These are phyloP conservation scores for Chlamydomonas applanata DNA, from an alignment of 139 green algal genomes.

Conservation along the genomic window DNA sequence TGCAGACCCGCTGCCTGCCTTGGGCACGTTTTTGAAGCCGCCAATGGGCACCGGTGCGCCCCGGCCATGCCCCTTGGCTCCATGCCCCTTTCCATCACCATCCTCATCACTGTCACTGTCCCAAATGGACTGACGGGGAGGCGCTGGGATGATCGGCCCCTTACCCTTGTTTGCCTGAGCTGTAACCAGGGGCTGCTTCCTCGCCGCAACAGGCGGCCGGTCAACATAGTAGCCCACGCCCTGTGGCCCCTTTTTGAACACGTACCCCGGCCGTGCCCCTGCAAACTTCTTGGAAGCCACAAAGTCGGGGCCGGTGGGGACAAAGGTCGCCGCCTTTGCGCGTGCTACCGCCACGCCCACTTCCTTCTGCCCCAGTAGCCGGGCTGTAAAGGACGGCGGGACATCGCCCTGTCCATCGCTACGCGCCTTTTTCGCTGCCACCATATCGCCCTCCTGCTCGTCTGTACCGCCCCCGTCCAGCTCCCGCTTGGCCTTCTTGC, in stretches of 20 bases:
- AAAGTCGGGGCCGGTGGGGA: conserved; percentile 13
- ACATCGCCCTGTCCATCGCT: neutral
- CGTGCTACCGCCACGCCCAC: neutral
- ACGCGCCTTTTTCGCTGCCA: neutral
- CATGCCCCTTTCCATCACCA: neutral
- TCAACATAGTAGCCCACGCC: conserved; percentile 60
- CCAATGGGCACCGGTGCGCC: neutral
- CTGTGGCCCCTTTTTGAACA: conserved; percentile 42
- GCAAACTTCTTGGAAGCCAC: conserved; percentile 26
- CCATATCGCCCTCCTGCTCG: neutral
- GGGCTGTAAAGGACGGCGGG: neutral
- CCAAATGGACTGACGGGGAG: neutral
- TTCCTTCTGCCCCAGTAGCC: neutral
- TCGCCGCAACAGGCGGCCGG: neutral
- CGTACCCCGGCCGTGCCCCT: conserved; percentile 32
- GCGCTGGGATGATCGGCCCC: conserved; percentile 22
- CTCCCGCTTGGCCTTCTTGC: conserved; percentile 4
- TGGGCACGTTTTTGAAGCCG: neutral
- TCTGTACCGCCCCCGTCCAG: neutral
- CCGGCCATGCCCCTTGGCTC: neutral
- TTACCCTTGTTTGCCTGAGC: neutral
- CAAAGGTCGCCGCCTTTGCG: neutral
- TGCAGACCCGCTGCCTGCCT: neutral
- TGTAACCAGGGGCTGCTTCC: neutral
- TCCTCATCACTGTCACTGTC: conserved; percentile 20